Conservation (phyloP, 139 green algal species). For the Pleodorina starrii region DNA sequence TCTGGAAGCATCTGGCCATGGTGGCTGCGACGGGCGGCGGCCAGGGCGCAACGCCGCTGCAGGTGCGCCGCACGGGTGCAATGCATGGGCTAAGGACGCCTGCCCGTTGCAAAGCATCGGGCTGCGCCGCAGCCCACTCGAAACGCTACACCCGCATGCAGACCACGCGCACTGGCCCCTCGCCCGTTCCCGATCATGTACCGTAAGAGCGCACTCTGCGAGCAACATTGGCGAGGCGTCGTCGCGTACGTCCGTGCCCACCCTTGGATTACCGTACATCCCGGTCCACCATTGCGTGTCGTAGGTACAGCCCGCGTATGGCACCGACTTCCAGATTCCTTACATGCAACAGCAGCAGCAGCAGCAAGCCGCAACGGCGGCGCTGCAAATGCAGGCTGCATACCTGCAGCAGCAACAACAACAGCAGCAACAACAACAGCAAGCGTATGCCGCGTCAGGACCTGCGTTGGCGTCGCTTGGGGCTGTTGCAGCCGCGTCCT, state of each 20-base stretch:
- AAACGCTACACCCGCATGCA: no score
- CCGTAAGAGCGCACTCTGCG: no score
- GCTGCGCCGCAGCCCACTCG: no score
- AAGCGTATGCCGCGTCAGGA: neutral
- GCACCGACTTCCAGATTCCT: neutral
- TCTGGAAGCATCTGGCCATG: slow-evolving; percentile 10
- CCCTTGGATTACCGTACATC: no score
- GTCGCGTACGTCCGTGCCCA: no score
- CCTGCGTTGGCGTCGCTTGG: neutral
- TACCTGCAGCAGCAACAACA: slow-evolving; percentile 42
- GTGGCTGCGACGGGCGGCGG: neutral
- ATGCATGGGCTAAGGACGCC: no score
- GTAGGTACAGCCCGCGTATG: neutral
- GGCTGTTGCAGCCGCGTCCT: neutral
- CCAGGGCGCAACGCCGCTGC: neutral
- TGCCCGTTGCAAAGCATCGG: no score
- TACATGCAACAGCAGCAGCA: slow-evolving; percentile 27
- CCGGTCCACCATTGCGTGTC: no score
- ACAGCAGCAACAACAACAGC: slow-evolving; percentile 26
- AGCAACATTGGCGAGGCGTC: no score
- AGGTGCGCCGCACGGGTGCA: neutral
- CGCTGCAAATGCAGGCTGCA: neutral
- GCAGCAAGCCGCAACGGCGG: slow-evolving; percentile 1
- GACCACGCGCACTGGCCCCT: no score
- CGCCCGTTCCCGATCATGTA: no score